Conservation (phyloP, 2,329 filamentous ascomycete genomes). For the Beauveria sp. region DNA sequence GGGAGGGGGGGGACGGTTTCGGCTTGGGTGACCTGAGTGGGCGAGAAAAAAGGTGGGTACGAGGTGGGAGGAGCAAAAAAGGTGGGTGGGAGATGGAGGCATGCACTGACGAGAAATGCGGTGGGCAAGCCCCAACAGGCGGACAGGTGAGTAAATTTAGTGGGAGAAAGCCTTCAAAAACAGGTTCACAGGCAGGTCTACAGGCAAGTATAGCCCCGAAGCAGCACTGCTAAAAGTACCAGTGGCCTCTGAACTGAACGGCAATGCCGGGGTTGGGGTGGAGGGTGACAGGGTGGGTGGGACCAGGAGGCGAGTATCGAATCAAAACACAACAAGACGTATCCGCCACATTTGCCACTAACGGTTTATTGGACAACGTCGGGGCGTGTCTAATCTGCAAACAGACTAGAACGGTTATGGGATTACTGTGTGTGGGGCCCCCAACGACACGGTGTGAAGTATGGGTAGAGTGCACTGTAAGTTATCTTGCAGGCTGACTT, state of each 20-base stretch:
- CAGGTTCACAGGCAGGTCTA: not conserved
- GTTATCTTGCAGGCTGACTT: not conserved
- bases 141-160: not conserved
- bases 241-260: not conserved
- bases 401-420: not conserved
- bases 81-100: conserved; percentile 6
- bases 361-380: not conserved
- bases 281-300: conserved; percentile 5
- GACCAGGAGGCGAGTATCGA: not conserved
- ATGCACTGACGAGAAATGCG: conserved; percentile 11
- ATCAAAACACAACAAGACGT: not conserved
- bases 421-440: not conserved
- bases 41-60: not conserved
- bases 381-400: not conserved
- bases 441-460: not conserved
- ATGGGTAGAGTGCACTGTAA: not conserved
- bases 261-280: conserved; percentile 1
- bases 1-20: conserved; percentile 5
- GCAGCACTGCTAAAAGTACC: not conserved
- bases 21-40: not conserved
- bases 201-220: not conserved
- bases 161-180: not conserved
- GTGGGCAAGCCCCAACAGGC: conserved; percentile 4
- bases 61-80: not conserved
- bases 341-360: conserved; percentile 7